Percentiles rank a stretch among this genome's conserved stretches.
Conservation (phyloP, 805 yeast species). For the Deakozyma indianensis region DNA sequence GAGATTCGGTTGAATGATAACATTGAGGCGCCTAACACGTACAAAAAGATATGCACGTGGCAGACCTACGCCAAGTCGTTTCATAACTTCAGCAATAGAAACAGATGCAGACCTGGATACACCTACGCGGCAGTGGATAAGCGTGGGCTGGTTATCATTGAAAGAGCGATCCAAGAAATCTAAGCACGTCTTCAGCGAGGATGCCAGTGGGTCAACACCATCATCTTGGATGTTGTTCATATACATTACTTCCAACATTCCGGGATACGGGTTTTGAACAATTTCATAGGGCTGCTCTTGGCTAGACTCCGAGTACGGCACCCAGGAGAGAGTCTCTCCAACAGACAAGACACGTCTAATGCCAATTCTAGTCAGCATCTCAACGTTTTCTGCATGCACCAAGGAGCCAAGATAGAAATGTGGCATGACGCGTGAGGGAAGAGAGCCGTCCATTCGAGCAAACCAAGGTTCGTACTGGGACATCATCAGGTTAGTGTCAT, state of each 20-base stretch:
- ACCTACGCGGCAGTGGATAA: slow-evolving; percentile 92
- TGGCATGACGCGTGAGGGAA: slow-evolving; percentile 75
- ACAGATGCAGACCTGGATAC: slow-evolving; percentile 92
- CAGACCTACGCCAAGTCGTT: slow-evolving; percentile 46
- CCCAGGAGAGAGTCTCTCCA: slow-evolving; percentile 69
- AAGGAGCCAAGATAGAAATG: slow-evolving; percentile 78
- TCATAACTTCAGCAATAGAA: slow-evolving; percentile 91
- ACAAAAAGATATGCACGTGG: slow-evolving; percentile 77
- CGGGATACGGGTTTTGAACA: slow-evolving; percentile 7
- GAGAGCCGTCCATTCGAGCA: slow-evolving; percentile 36
- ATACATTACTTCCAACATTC: slow-evolving; percentile 38
- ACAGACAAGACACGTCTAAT: slow-evolving; percentile 70
- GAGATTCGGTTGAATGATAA: slow-evolving; percentile 87
- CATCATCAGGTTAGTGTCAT: no score
- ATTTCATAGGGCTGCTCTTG: slow-evolving; percentile 3
- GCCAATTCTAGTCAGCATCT: slow-evolving; percentile 47
- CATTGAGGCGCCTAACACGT: slow-evolving; percentile 79
- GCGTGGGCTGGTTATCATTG: slow-evolving; percentile 23
- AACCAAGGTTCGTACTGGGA: slow-evolving; percentile 16
- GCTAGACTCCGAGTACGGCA: slow-evolving; percentile 15
- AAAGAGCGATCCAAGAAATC: slow-evolving; percentile 20
- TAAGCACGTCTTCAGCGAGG: slow-evolving; percentile 48
- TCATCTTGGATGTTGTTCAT: slow-evolving; percentile 76
- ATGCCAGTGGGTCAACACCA: slow-evolving; percentile 67
- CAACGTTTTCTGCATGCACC: slow-evolving; percentile 62